phyloP scores from a whole-genome alignment of 805 yeast genomes.

The Pichia eremophila region DNA sequence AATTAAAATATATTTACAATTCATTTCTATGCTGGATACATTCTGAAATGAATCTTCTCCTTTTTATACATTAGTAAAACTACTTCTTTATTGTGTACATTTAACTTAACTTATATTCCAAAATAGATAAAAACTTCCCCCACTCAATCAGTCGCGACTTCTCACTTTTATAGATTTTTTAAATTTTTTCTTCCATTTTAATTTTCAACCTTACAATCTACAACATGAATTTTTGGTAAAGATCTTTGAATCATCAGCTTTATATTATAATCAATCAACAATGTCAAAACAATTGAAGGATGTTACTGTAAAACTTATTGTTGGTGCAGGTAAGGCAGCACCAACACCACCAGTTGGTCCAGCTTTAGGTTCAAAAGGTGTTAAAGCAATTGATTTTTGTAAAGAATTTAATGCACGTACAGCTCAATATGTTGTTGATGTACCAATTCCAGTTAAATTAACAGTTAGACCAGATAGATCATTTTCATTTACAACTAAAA shows the following conservation, averaged over 20 bases:
- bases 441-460: conserved; percentile 80
- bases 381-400: conserved; percentile 96
- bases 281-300: conserved; percentile 35
- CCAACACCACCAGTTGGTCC: conserved; percentile 99
- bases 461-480: conserved; percentile 89
- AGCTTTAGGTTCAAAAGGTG: conserved; percentile 96
- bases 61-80: too few relatives aligned
- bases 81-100: too few relatives aligned
- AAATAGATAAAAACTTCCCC: too few relatives aligned
- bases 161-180: too few relatives aligned
- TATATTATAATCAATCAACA: background rate
- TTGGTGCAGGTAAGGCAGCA: conserved; percentile 96
- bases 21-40: conserved; percentile 1
- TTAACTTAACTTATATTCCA: too few relatives aligned
- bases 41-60: too few relatives aligned
- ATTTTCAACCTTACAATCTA: too few relatives aligned
- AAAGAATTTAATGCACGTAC: conserved; percentile 97
- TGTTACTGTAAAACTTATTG: conserved; percentile 75
- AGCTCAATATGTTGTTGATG: conserved; percentile 75
- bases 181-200: too few relatives aligned
- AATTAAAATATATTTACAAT: background rate
- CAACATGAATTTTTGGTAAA: too few relatives aligned
- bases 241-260: too few relatives aligned
- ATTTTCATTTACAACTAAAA: conserved; percentile 74
- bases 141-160: too few relatives aligned